Conservation (phyloP, 2,329 filamentous ascomycete genomes). For the Hypoxylon sp. region DNA sequence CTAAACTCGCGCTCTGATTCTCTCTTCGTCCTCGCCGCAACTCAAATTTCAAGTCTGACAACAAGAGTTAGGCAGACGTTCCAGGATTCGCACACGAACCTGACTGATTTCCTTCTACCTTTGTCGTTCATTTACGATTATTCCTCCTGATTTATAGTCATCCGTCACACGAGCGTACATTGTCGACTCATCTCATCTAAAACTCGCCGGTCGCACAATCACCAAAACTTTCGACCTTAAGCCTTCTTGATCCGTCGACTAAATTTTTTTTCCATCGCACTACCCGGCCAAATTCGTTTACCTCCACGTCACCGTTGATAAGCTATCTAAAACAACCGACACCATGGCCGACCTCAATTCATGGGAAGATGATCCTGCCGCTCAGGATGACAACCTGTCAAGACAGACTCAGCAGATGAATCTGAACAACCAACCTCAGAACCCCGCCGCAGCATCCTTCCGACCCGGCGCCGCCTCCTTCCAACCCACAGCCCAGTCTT, state of each 20-base stretch:
- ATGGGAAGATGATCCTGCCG: constrained; percentile 90
- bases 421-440: constrained; percentile 68
- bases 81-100: constrained; percentile 4
- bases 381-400: constrained; percentile 83
- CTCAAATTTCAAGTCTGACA: constrained; percentile 14
- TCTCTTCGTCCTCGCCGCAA: constrained; percentile 15
- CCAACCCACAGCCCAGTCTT: constrained; percentile 78
- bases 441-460: constrained; percentile 69
- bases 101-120: constrained; percentile 5
- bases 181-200: constrained; percentile 4
- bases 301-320: background rate
- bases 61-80: constrained; percentile 21
- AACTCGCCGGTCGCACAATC: constrained; percentile 35
- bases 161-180: background rate
- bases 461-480: constrained; percentile 78
- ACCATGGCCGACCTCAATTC: constrained; percentile 92
- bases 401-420: constrained; percentile 84
- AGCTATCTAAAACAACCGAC: constrained; percentile 41
- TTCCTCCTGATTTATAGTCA: background rate
- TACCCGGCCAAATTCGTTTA: background rate
- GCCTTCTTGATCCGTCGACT: constrained; percentile 1
- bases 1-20: constrained; percentile 26
- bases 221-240: constrained; percentile 3
- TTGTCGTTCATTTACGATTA: constrained; percentile 23
- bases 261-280: constrained; percentile 7